Percentiles rank a stretch among this genome's conserved stretches.
phyloP scores from a whole-genome alignment of 2,329 filamentous ascomycete genomes.

The Chalaropsis thielavioides region DNA sequence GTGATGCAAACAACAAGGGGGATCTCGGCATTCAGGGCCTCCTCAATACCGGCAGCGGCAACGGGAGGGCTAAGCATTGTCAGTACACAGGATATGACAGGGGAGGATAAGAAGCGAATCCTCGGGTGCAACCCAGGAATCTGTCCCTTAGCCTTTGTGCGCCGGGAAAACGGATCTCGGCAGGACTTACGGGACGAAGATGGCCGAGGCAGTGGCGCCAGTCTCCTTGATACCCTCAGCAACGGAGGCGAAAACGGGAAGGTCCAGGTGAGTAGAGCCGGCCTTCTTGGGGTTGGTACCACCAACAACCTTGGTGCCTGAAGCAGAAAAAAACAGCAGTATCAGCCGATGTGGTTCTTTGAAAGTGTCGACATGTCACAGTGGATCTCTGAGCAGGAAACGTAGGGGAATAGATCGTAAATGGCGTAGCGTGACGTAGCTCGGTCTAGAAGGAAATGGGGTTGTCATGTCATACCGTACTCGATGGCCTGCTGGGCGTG shows the following conservation, averaged over 20 bases:
- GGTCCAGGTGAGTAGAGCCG: conserved; percentile 72
- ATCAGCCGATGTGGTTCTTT: conserved; percentile 10
- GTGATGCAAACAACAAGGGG: conserved; percentile 95
- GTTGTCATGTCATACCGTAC: conserved; percentile 55
- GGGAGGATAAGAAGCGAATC: not conserved
- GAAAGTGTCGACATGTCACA: not conserved
- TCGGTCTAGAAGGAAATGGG: not conserved
- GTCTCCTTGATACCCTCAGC: conserved; percentile 78
- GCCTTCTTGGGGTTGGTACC: conserved; percentile 99
- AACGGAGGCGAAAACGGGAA: conserved; percentile 86
- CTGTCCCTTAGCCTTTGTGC: not conserved
- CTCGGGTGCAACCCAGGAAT: not conserved
- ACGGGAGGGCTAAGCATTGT: conserved; percentile 54
- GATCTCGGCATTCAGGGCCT: conserved; percentile 85
- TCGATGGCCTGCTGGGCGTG: conserved; percentile 96
- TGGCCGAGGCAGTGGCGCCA: conserved; percentile 77
- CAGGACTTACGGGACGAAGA: conserved; percentile 75
- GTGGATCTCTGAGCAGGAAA: not conserved
- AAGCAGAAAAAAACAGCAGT: conserved; percentile 9
- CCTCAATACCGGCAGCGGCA: conserved; percentile 89
- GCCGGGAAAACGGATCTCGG: conserved; percentile 4
- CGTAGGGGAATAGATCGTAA: not conserved
- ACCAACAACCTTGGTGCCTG: conserved; percentile 92
- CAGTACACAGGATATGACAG: not conserved
- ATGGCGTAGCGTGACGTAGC: conserved; percentile 4